A percentile compares a stretch with the other conserved stretches of the same genome.
Conservation (phyloP, 2,329 filamentous ascomycete genomes). For the Cladophialophora exuberans region DNA sequence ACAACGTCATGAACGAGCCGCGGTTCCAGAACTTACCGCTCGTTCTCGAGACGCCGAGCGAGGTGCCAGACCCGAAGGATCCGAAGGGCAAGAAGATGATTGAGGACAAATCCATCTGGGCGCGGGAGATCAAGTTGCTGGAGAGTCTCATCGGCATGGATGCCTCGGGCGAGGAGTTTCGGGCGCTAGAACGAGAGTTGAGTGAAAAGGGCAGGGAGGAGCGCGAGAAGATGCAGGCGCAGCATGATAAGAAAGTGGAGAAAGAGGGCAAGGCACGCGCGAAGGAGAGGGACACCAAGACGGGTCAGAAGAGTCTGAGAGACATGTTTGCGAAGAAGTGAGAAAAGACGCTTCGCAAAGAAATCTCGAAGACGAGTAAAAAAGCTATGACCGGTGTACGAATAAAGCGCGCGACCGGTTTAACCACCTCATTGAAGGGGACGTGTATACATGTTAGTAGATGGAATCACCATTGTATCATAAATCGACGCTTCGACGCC, state of each 20-base stretch:
- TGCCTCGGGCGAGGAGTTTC: conserved; percentile 72
- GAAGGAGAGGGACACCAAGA: conserved; percentile 32
- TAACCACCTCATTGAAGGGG: too few relatives aligned
- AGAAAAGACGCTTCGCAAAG: too few relatives aligned
- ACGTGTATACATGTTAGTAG: too few relatives aligned
- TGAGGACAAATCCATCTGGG: conserved; percentile 85
- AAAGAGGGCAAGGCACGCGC: conserved; percentile 41
- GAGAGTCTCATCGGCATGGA: conserved; percentile 88
- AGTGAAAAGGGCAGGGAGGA: conserved; percentile 70
- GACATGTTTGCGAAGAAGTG: conserved; percentile 36
- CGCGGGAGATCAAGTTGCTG: conserved; percentile 88
- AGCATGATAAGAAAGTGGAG: conserved; percentile 70
- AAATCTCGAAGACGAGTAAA: too few relatives aligned
- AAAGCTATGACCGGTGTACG: too few relatives aligned
- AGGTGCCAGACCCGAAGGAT: conserved; percentile 58
- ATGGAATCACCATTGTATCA: too few relatives aligned
- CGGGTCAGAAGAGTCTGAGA: conserved; percentile 49
- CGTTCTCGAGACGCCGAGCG: conserved; percentile 95
- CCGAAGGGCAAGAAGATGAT: conserved; percentile 32
- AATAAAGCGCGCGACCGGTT: too few relatives aligned
- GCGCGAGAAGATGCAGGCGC: conserved; percentile 73
- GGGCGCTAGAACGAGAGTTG: conserved; percentile 64
- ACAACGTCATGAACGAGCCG: conserved; percentile 83
- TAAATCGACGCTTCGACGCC: too few relatives aligned
- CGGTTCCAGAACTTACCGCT: conserved; percentile 80